Base-by-base conservation (phyloP, 108 stramenopile genomes). In the Nannochloropsis gaditana region DNA sequence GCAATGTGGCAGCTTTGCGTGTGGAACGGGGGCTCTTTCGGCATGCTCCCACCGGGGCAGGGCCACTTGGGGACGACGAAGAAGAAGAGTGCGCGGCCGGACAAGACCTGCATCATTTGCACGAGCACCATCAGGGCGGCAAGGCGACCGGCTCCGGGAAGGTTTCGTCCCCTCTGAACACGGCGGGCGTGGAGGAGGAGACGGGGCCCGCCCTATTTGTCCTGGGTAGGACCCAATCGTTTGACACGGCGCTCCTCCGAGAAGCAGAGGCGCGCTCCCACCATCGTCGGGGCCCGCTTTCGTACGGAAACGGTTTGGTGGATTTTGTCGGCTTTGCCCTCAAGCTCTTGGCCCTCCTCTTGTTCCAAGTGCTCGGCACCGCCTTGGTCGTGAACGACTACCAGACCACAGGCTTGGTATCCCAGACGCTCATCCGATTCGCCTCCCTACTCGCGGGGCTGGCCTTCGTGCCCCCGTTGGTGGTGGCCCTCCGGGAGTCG, bases 371-470 rank as follows among this genome's bases (percentile, higher is more conserved):
- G 59, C 59, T 73, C 19, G 59, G 59, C 59, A 73, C 59, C 4
- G 59, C 59, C 59, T n/a, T 73, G 3, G 59, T 73, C n/a, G 59
- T 73, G 59, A 73, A 73, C n/a, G 59, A 73, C 19, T 73, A 73
- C 59, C 59, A 73, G 59, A 73, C 59, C 4, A 73, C 59, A n/a
- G 59, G 59, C 4, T 4, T 73, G 19, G 59, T 73, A 15, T 73
- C 59, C 3, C 19, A 73, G 59, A 73, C 59, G 19, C n/a, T 73
- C 19, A 73, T 73, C 19, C 15, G n/a, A 73, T 73, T 73, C 59
- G 59, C 59, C 59, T 73, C 59, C 59, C 59, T 73, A 15, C n/a
- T 73, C 15, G 59, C 59, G n/a, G 59, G 59, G 59, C 59, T 73
- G 3, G 59, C 59, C 59, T 73, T 73, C 8, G 59, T 73, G 19